Evolutionary conservation across 192 early-diverging fungal species (phyloP), one percentile per base, ranked within the genome.

Genomic region (Umbelopsis isabellina): DNA sequence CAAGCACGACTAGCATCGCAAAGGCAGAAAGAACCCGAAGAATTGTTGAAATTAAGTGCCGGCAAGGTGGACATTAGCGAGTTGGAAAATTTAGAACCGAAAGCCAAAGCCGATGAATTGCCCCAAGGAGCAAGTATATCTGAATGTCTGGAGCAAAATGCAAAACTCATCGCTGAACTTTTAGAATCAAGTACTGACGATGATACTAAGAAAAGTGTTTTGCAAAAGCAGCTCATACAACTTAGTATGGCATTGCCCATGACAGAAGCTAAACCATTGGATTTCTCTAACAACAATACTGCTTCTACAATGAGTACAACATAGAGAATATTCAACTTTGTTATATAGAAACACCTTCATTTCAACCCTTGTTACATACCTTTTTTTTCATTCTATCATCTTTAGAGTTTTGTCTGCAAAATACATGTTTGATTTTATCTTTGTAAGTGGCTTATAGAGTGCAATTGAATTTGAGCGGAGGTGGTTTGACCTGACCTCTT

Each of bases 31-130:
- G 55, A 61, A 8, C 25, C 55, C 11, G 55, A 61, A 61, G 55
- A 61, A 15, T 30, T 61, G 30, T 35, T 61, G 4, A 61, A 61
- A n/a, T 61, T 61, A 30, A 61, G 27, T 61, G 13, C 55, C 0
- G 55, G 55, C 13, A 61, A 61, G 30, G 55, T 61, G 55, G 55
- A 61, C 16, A 61, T 61, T 25, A 61, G 27, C 16, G 55, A 61
- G 15, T 30, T 61, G 25, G 55, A 61, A 25, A 61, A 61, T 18
- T 61, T n/a, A 2, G 30, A 61, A 35, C 55, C 55, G 18, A 61
- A 35, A 30, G 25, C 55, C 4, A 61, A 27, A 35, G 55, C 55
- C 2, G 55, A 61, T 16, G 30, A 16, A 30, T 18, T 61, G 13
- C 11, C 55, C 10, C 55, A 10, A 18, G 55, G 55, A 35, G 4